Conservation (phyloP, 1,284 basidiomycete genomes). For the Cryptococcus hybrid region DNA sequence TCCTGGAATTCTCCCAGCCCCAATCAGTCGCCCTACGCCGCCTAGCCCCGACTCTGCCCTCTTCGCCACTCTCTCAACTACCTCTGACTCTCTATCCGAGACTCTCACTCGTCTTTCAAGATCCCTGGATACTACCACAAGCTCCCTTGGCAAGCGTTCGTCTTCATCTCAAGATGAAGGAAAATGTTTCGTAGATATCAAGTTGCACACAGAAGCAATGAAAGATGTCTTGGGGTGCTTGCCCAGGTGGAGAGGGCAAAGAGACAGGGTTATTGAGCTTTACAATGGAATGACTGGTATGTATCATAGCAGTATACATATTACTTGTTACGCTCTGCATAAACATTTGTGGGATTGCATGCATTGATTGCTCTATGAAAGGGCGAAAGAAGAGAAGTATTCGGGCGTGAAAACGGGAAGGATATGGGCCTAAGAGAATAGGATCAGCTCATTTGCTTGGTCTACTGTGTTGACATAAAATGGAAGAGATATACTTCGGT, state of each 20-base stretch:
- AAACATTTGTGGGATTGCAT: no score
- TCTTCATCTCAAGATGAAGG: conserved; percentile 9
- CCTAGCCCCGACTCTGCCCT: conserved; percentile 7
- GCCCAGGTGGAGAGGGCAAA: conserved; percentile 18
- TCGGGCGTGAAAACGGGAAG: conserved; percentile 49
- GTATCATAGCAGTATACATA: no score
- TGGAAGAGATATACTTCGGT: conserved; percentile 64
- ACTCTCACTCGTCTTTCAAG: conserved; percentile 17
- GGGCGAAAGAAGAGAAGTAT: conserved; percentile 36
- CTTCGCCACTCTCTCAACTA: conserved; percentile 4
- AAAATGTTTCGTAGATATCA: conserved; percentile 37
- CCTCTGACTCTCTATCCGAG: conserved; percentile 6
- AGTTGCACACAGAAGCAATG: conserved; percentile 40
- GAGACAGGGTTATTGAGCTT: conserved; percentile 3
- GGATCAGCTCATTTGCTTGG: no score
- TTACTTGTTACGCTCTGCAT: no score
- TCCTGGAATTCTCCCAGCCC: not conserved
- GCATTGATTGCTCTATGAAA: conserved; percentile 13
- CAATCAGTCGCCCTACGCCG: not conserved
- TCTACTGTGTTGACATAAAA: not conserved
- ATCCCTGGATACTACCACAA: conserved; percentile 9
- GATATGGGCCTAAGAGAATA: conserved; percentile 38
- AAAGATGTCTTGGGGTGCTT: conserved; percentile 33
- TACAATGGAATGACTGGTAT: no score
- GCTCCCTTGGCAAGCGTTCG: conserved; percentile 1